Evolutionary conservation across 345 rosid species (phyloP).

Genomic region (Moricandia moricandioides): DNA sequence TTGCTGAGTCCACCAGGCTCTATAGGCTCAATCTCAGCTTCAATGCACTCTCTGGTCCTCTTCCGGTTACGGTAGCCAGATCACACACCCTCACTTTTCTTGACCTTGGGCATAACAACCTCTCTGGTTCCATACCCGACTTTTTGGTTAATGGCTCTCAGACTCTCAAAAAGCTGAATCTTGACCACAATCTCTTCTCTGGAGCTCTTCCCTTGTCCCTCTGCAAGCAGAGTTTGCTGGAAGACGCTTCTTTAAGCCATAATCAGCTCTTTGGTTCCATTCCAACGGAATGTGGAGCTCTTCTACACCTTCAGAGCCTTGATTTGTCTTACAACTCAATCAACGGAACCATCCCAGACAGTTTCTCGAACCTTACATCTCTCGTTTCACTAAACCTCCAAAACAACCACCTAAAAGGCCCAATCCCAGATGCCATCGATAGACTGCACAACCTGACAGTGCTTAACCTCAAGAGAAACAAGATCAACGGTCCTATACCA

Average conservation of each 20-base stretch:
- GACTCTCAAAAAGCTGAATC: constrained; percentile 44
- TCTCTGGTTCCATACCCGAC: constrained; percentile 72
- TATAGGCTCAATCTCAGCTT: constrained; percentile 67
- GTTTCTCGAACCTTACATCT: constrained; percentile 57
- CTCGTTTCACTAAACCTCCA: constrained; percentile 53
- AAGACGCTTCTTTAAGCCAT: constrained; percentile 56
- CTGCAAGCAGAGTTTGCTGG: constrained; percentile 47
- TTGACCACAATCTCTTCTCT: constrained; percentile 53
- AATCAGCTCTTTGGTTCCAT: constrained; percentile 59
- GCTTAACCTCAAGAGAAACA: constrained; percentile 61
- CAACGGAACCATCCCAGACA: constrained; percentile 65
- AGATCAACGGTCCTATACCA: constrained; percentile 60
- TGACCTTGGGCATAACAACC: constrained; percentile 67
- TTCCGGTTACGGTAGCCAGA: constrained; percentile 50
- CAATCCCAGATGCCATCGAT: constrained; percentile 51
- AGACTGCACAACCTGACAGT: constrained; percentile 54
- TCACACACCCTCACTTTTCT: constrained; percentile 58
- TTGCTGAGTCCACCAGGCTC: constrained; percentile 66
- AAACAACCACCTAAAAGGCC: constrained; percentile 49
- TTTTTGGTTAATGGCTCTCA: constrained; percentile 42
- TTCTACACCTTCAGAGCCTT: constrained; percentile 50
- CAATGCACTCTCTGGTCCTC: constrained; percentile 59
- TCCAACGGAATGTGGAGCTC: constrained; percentile 52
- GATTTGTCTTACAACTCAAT: constrained; percentile 74
- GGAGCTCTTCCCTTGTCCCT: constrained; percentile 58